These are phyloP conservation scores for Leucoagaricus sp. DNA, from an alignment of 1,284 basidiomycete species.

Conservation along the genomic window DNA sequence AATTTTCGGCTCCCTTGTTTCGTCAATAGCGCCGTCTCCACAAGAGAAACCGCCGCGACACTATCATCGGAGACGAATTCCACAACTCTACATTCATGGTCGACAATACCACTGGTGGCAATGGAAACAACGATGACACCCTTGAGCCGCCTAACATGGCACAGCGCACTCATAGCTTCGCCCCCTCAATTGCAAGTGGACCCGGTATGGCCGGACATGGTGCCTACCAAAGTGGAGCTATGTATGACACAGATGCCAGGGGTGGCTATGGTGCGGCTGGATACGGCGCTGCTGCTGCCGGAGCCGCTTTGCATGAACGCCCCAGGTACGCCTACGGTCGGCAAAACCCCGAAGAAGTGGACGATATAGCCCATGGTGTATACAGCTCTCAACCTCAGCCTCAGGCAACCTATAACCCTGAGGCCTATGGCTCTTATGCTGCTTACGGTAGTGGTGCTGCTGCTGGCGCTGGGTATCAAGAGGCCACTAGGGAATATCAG, in stretches of 20 bases:
- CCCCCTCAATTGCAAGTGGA: conserved; percentile 36
- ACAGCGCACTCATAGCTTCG: conserved; percentile 32
- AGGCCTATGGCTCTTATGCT: conserved; percentile 41
- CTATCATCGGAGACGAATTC: conserved; percentile 36
- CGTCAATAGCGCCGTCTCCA: conserved; percentile 35
- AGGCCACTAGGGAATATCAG: conserved; percentile 32
- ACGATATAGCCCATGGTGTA: conserved; percentile 31
- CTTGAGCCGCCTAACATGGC: conserved; percentile 34
- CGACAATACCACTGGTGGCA: conserved; percentile 22
- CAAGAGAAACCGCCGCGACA: conserved; percentile 31
- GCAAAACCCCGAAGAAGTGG: conserved; percentile 16
- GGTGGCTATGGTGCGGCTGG: conserved; percentile 23
- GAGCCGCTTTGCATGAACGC: conserved; percentile 35
- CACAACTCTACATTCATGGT: conserved; percentile 31
- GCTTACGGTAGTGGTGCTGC: conserved; percentile 21
- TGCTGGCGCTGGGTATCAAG: conserved; percentile 25
- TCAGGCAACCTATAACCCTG: conserved; percentile 37
- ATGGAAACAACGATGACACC: conserved; percentile 17
- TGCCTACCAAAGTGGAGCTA: too few relatives aligned
- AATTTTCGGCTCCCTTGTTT: background rate
- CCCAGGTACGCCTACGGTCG: conserved; percentile 42
- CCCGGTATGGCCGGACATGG: conserved; percentile 39
- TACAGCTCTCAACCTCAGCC: conserved; percentile 40
- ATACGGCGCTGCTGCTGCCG: conserved; percentile 17
- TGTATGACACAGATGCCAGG: too few relatives aligned